Conservation (phyloP, 2,329 filamentous ascomycete genomes). For the Coniella vitis region DNA sequence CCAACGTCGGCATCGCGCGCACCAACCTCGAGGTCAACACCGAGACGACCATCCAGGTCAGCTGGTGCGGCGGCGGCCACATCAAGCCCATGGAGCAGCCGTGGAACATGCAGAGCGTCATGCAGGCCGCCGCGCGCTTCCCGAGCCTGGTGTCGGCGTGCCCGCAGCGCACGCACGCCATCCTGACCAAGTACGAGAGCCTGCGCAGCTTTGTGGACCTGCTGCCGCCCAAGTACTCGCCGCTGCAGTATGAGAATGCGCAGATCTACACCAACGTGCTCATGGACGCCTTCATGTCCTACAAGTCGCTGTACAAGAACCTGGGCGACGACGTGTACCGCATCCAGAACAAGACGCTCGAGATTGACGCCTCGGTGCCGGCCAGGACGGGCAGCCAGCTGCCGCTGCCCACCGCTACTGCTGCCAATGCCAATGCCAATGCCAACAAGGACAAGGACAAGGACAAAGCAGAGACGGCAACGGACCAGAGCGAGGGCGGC, state of each 20-base stretch:
- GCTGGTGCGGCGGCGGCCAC: neutral
- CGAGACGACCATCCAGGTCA: neutral
- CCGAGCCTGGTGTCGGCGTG: neutral
- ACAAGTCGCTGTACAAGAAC: neutral
- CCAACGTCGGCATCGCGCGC: neutral
- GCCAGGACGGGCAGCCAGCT: too few species aligned
- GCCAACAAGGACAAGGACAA: neutral
- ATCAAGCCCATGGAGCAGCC: conserved; percentile 1
- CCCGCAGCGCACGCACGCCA: neutral
- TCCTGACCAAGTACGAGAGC: neutral
- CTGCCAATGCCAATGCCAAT: neutral
- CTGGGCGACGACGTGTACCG: neutral
- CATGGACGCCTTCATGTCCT: neutral
- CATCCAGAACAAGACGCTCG: neutral
- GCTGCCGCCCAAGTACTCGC: neutral
- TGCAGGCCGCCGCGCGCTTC: neutral
- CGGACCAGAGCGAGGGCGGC: neutral
- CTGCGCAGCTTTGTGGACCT: neutral
- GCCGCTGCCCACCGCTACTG: too few species aligned
- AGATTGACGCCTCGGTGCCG: neutral
- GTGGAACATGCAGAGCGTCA: conserved; percentile 1
- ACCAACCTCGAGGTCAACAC: conserved; percentile 1
- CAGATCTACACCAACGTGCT: neutral
- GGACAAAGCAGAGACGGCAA: neutral
- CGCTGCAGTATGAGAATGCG: neutral